Conservation (phyloP, 441 rosid genomes). For the Raphanus hybrid region DNA sequence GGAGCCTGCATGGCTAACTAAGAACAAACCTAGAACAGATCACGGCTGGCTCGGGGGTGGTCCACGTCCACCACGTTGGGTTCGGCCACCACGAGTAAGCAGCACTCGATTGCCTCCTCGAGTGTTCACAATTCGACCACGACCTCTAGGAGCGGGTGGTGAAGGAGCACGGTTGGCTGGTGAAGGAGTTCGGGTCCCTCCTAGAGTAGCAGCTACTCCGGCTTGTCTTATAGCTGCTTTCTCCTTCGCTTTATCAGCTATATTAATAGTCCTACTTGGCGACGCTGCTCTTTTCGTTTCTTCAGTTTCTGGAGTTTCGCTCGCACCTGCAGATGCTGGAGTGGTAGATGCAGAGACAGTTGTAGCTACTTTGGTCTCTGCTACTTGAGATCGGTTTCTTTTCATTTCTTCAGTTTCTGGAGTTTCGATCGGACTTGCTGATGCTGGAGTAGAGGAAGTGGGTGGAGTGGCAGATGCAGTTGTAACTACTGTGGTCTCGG, state of each 20-base stretch:
- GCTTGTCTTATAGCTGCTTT: constrained; percentile 64
- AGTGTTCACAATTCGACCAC: constrained; percentile 45
- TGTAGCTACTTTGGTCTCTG: constrained; percentile 28
- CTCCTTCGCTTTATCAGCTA: constrained; percentile 62
- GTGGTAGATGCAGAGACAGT: constrained; percentile 35
- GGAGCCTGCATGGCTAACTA: not conserved
- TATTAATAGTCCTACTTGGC: constrained; percentile 54
- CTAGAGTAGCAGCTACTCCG: constrained; percentile 45
- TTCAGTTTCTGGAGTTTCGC: constrained; percentile 49
- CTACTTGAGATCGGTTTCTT: constrained; percentile 41
- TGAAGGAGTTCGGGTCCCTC: constrained; percentile 47
- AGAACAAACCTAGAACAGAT: not conserved
- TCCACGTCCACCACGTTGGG: constrained; percentile 55
- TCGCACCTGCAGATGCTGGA: constrained; percentile 29
- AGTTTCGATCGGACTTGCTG: constrained; percentile 33
- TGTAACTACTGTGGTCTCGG: constrained; percentile 6
- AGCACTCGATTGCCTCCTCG: constrained; percentile 19
- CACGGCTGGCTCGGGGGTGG: constrained; percentile 54
- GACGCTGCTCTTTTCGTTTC: constrained; percentile 65
- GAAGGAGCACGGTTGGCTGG: constrained; percentile 31
- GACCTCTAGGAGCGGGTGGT: constrained; percentile 24
- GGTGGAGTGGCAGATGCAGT: not conserved
- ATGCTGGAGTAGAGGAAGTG: constrained; percentile 42
- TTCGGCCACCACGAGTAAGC: constrained; percentile 52
- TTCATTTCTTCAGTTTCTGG: constrained; percentile 59